Evolutionary conservation across 495 filamentous ascomycete species (phyloP).

Genomic region (Neurospora pannonica): DNA sequence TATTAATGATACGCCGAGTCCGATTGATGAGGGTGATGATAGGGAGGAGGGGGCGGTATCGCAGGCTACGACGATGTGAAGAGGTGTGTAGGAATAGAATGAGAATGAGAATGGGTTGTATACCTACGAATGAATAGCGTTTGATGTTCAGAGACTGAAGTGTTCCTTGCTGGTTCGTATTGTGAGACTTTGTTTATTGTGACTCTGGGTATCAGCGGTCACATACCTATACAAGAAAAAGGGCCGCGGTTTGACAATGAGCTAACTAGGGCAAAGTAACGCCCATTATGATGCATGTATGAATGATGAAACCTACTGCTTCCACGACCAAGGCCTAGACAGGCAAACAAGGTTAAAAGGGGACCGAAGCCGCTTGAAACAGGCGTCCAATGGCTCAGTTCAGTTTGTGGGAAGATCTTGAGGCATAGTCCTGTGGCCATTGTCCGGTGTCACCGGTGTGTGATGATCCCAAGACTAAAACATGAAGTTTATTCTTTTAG

Average conservation of each 20-base stretch:
- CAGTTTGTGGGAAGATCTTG: background rate
- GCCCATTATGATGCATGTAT: background rate
- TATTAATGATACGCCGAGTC: background rate
- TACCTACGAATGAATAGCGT: background rate
- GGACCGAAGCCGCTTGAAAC: background rate
- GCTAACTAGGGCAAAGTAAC: background rate
- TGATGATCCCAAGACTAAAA: background rate
- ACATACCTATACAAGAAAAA: background rate
- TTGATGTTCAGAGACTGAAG: background rate
- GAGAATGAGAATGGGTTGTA: background rate
- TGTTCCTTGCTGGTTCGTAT: background rate
- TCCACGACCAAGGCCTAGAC: background rate
- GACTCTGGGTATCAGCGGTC: background rate
- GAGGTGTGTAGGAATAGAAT: background rate
- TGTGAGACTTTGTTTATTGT: background rate
- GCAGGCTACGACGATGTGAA: background rate
- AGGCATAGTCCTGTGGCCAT: background rate
- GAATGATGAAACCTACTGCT: background rate
- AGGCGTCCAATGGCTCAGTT: background rate
- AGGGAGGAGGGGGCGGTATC: background rate
- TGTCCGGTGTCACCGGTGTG: background rate
- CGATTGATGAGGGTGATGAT: background rate
- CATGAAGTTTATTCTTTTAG: background rate
- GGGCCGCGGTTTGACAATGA: background rate
- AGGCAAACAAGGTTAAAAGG: background rate